A percentile compares a stretch with the other conserved stretches of the same genome.
These are phyloP conservation scores for Penicillium sp. DNA, from an alignment of 2,329 filamentous ascomycete genomes.

Conservation along the genomic window DNA sequence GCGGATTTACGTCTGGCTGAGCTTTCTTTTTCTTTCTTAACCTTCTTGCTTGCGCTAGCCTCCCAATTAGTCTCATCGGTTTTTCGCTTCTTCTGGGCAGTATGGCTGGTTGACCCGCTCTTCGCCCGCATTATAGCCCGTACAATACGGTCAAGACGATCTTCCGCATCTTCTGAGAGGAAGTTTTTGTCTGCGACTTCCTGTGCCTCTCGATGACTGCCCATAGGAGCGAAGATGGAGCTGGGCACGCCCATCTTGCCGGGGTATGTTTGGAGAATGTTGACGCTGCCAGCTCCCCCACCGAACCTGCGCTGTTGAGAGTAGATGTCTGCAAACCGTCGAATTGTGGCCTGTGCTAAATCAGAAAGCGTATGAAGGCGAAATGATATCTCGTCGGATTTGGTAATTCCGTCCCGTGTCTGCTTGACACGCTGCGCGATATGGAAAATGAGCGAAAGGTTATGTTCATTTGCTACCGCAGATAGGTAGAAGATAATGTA, in stretches of 20 bases:
- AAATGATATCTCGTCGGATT: slow-evolving; percentile 49
- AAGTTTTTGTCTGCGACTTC: slow-evolving; percentile 86
- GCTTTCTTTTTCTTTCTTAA: slow-evolving; percentile 40
- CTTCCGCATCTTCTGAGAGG: slow-evolving; percentile 76
- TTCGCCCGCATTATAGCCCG: slow-evolving; percentile 69
- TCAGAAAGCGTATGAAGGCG: slow-evolving; percentile 84
- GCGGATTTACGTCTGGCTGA: slow-evolving; percentile 42
- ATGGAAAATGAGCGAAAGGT: slow-evolving; percentile 86
- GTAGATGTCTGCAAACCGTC: slow-evolving; percentile 83
- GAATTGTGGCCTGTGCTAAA: slow-evolving; percentile 79
- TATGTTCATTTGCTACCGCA: slow-evolving; percentile 81
- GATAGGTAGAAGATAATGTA: slow-evolving; percentile 91
- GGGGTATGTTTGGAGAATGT: slow-evolving; percentile 78
- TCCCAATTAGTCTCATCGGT: slow-evolving; percentile 39
- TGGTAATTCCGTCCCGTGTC: slow-evolving; percentile 77
- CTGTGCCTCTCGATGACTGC: slow-evolving; percentile 78
- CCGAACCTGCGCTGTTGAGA: slow-evolving; percentile 66
- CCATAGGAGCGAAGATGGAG: slow-evolving; percentile 76
- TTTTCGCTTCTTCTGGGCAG: slow-evolving; percentile 48
- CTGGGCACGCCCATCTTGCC: slow-evolving; percentile 80
- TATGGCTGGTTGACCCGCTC: slow-evolving; percentile 37
- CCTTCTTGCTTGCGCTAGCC: slow-evolving; percentile 34
- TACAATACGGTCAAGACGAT: slow-evolving; percentile 77
- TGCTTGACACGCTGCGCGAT: slow-evolving; percentile 93
- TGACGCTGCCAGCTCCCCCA: slow-evolving; percentile 43